These are phyloP conservation scores for Kalanchoe fedtschenkoi DNA, from an alignment of 164 flowering plant species.

Conservation along the genomic window DNA sequence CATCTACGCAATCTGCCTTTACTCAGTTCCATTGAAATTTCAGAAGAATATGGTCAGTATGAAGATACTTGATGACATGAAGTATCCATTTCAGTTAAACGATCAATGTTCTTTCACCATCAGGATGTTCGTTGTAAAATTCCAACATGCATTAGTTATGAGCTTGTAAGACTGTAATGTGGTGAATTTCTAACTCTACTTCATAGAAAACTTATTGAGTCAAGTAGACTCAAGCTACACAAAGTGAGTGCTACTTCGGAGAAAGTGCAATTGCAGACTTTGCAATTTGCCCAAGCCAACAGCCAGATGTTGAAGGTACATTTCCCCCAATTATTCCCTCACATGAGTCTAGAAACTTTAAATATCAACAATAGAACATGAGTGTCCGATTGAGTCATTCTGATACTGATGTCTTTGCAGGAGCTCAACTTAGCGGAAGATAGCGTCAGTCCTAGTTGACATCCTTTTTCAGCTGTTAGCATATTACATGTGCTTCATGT, in stretches of 20 bases:
- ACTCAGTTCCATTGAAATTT: not conserved
- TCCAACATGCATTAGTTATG: not conserved
- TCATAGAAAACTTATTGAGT: not conserved
- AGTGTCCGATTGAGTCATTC: not conserved
- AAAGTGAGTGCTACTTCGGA: not conserved
- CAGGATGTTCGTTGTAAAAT: too few species aligned
- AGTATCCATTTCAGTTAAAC: not conserved
- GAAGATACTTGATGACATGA: not conserved
- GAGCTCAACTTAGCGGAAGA: constrained; percentile 1
- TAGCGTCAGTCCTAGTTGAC: not conserved
- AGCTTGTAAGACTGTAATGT: not conserved
- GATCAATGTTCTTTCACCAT: too few species aligned
- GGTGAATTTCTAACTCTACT: not conserved
- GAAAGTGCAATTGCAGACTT: not conserved
- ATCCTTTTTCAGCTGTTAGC: not conserved
- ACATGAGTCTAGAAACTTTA: not conserved
- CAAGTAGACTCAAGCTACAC: not conserved
- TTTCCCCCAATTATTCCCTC: not conserved
- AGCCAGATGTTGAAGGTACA: constrained; percentile 1
- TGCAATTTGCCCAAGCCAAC: constrained; percentile 2
- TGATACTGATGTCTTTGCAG: not conserved
- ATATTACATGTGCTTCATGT: not conserved
- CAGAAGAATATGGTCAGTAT: not conserved
- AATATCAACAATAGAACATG: too few species aligned
- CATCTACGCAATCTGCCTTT: not conserved